Base-by-base conservation (phyloP, 2,329 filamentous ascomycete genomes). In the Albophoma yamanashiensis region DNA sequence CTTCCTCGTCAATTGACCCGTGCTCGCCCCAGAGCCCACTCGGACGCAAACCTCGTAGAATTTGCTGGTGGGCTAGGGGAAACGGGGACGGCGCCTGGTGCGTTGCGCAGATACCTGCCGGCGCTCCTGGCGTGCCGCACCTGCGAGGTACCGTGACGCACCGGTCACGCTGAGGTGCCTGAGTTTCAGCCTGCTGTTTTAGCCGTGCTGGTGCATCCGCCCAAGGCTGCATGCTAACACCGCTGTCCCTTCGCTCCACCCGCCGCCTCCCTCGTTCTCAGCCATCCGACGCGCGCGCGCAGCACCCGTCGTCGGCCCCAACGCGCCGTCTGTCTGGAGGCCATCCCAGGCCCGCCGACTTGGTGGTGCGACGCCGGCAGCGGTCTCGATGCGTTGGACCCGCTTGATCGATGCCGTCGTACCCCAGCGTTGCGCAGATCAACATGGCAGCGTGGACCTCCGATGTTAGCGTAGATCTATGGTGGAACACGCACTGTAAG, bases 171-270 rank as follows among this genome's bases (percentile, higher is more conserved):
- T 8, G 22, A 42, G 25, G 55, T 31, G 25, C 39, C 55, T 20
- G 40, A 42, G 55, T 57, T 57, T 57, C 55, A 57, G 55, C 55
- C 55, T 40, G 55, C 55, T 57, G 39, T 57, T 57, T 57, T 43
- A 36, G 17, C 50, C 17, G 50, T 36, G 27, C 27, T 53, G 20
- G 50, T 34, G 50, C 50, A 53, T 31, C 34, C 27, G 50, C 50
- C 50, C 15, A 3, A 8, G 47, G 47, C 25, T 4, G 47, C 9
- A n/a, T 36, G 34, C 34, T 36, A 36, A 36, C 5, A 31, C 27
- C 27, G 27, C 27, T 31, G 27, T 31, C 50, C n/a, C n/a, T 31
- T 36, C 20, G 20, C 50, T 38, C 50, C 31, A 38, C 27, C 8
- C 27, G 2, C 15, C 50, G n/a, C 27, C 50, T 20, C 34, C 27